Evolutionary conservation across 257 asterid genomes (phyloP).

Genomic region (Knoxia roxburghii): DNA sequence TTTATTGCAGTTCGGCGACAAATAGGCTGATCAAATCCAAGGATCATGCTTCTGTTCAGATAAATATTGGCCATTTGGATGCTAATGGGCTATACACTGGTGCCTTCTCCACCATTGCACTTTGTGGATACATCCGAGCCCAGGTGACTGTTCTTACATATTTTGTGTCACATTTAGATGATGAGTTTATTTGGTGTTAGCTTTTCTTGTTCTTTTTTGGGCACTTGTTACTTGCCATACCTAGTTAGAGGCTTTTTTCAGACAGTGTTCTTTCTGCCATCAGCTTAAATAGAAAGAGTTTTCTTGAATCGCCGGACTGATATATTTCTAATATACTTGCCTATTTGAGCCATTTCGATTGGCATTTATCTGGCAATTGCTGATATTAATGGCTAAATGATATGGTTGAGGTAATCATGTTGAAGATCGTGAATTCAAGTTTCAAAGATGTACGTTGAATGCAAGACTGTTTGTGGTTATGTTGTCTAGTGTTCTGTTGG

Average conservation of each 20-base stretch:
- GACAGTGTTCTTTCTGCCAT: background rate
- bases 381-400: background rate
- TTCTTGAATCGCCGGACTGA: background rate
- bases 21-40: slow-evolving; percentile 31
- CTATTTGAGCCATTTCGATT: background rate
- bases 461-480: background rate
- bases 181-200: no score
- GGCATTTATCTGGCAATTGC: background rate
- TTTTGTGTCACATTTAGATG: background rate
- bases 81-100: slow-evolving; percentile 25
- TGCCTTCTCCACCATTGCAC: slow-evolving; percentile 24
- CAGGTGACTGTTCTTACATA: slow-evolving; percentile 15
- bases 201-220: no score
- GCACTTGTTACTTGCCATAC: background rate
- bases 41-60: slow-evolving; percentile 34
- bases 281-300: background rate
- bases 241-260: background rate
- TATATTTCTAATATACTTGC: background rate
- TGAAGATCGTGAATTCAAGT: no score
- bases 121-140: slow-evolving; percentile 25
- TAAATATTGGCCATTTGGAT: slow-evolving; percentile 29
- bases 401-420: background rate
- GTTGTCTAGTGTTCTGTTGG: background rate
- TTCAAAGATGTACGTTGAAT: background rate
- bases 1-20: slow-evolving; percentile 24